Conservation (phyloP, 352 stramenopile genomes). For the Globisporangium solare region DNA sequence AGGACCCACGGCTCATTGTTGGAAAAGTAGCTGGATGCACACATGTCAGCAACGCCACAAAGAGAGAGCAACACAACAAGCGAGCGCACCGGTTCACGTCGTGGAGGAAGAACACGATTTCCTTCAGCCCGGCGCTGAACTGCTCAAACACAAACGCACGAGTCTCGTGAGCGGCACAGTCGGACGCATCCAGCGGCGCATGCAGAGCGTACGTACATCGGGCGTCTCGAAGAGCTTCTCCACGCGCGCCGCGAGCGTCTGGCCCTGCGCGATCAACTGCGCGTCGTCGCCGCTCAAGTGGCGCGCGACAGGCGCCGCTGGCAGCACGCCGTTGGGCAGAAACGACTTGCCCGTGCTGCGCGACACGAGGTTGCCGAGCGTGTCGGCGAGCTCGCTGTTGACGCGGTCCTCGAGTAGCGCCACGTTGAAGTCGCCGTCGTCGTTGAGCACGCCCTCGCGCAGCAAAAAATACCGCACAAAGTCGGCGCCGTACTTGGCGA, state of each 20-base stretch:
- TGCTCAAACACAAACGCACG: constrained; percentile 13
- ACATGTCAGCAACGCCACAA: too few species aligned
- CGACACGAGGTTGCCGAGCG: constrained; percentile 87
- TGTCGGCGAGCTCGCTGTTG: constrained; percentile 94
- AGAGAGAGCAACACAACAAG: too few species aligned
- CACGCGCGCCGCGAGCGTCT: constrained; percentile 40
- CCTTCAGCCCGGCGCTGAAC: constrained; percentile 66
- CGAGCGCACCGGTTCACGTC: constrained; percentile 75
- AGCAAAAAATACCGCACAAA: constrained; percentile 92
- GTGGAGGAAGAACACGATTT: constrained; percentile 77
- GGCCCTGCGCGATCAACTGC: constrained; percentile 48
- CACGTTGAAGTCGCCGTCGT: constrained; percentile 91
- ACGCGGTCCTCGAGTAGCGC: constrained; percentile 91
- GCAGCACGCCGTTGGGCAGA: constrained; percentile 42
- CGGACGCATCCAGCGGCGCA: too few species aligned
- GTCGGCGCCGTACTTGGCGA: constrained; percentile 91
- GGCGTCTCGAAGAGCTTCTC: constrained; percentile 55
- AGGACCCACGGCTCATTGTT: constrained; percentile 75
- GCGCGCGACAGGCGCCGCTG: constrained; percentile 22
- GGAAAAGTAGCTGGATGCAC: constrained; percentile 56
- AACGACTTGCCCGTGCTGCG: constrained; percentile 71
- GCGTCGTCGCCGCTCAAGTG: constrained; percentile 38
- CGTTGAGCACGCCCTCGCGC: constrained; percentile 91
- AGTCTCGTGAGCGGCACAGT: too few species aligned
- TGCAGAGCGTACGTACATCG: constrained; percentile 48